Evolutionary conservation across 331 rosid genomes (phyloP), one percentile per base, ranked within the genome.

Genomic region (Rosa hybrid): DNA sequence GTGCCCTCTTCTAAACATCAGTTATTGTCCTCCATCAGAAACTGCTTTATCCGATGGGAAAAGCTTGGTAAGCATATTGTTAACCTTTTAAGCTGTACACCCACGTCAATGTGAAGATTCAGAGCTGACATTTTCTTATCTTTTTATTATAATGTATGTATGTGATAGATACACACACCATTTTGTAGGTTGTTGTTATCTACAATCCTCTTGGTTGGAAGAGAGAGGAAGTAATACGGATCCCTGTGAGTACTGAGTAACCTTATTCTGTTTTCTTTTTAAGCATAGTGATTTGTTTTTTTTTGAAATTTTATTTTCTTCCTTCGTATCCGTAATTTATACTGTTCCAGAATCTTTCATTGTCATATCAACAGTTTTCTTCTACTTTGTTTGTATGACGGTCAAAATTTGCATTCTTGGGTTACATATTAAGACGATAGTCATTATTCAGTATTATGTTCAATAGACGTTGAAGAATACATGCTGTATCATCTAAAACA

Each of bases 201-300:
- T 86, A 86, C 70, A 86, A 86, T 71, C 74, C 89, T 51, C 81
- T 86, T 64, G 89, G 89, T 62, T 86, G 89, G 89, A 83, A 78
- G 70, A 78, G 89, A 81, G 82, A 86, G 74, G 89, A 86, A 81
- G 83, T 83, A 23, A 75, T 86, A 53, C 78, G 87, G 71, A 81
- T 86, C 64, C 89, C 89, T 18, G 89, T 86, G 78, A 86, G 89
- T 77, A 50, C 76, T 69, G 64, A 11, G 14, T 34, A 39, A n/a
- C 21, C 71, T 41, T 72, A 4, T 34, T 78, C 44, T 46, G 8
- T 79, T 34, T 7, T 20, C 23, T 16, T 54, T 54, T 54, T 44
- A n/a, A 14, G 65, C 17, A 21, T 45, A n/a, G 53, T 0, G 21
- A 59, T 41, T 6, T 63, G 8, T 3, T 34, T 34, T 2, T 3